A percentile compares a stretch with the other conserved stretches of the same genome.
phyloP scores from a whole-genome alignment of 2,329 filamentous ascomycete genomes.

The Pleoardoris graminearum region DNA sequence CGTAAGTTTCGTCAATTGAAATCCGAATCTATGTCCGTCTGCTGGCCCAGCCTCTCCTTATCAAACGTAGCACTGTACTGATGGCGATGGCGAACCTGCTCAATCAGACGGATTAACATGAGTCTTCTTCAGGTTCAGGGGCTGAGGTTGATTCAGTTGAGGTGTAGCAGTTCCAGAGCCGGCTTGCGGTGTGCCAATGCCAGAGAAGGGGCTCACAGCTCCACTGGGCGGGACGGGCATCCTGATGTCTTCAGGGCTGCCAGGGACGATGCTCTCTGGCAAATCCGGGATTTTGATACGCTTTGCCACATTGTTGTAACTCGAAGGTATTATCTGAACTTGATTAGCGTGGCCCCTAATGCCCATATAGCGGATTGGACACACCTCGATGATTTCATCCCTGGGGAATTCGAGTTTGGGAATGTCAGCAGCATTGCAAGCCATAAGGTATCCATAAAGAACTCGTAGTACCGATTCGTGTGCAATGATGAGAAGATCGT shows the following conservation, averaged over 20 bases:
- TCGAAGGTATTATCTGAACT: slow-evolving; percentile 82
- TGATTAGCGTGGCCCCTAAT: slow-evolving; percentile 7
- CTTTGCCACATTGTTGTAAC: slow-evolving; percentile 94
- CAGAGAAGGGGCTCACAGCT: slow-evolving; percentile 49
- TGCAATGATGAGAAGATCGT: slow-evolving; percentile 96
- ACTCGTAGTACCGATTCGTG: slow-evolving; percentile 98
- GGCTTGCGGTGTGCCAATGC: slow-evolving; percentile 43
- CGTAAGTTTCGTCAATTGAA: slow-evolving; percentile 14
- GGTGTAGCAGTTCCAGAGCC: slow-evolving; percentile 36
- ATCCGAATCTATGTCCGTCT: slow-evolving; percentile 23
- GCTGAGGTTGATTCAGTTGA: slow-evolving; percentile 20
- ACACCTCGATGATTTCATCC: slow-evolving; percentile 91
- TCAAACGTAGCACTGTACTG: slow-evolving; percentile 25
- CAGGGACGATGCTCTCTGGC: slow-evolving; percentile 68
- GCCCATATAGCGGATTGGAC: slow-evolving; percentile 15
- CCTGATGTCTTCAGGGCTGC: slow-evolving; percentile 78
- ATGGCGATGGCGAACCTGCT: slow-evolving; percentile 17
- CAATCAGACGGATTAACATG: slow-evolving; percentile 38
- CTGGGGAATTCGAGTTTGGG: slow-evolving; percentile 91
- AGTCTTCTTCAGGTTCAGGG: slow-evolving; percentile 31
- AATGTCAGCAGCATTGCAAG: slow-evolving; percentile 93
- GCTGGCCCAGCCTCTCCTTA: slow-evolving; percentile 27
- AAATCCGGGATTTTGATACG: slow-evolving; percentile 80
- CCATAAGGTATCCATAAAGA: slow-evolving; percentile 97
- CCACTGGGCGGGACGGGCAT: slow-evolving; percentile 71